phyloP scores from a whole-genome alignment of 495 filamentous ascomycete species.

The Xylaria longipes region DNA sequence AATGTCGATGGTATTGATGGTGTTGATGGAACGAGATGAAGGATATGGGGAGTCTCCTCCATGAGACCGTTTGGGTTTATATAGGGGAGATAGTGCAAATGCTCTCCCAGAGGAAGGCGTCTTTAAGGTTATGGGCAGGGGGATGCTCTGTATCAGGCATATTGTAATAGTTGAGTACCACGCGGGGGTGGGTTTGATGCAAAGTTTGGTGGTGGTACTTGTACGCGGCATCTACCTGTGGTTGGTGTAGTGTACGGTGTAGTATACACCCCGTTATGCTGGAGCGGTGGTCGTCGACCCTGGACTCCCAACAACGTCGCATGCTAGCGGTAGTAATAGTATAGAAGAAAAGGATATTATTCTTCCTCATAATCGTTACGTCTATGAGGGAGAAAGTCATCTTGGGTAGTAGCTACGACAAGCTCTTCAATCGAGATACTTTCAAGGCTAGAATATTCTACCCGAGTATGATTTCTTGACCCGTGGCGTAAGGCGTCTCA shows the following conservation, averaged over 20 bases:
- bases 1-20: background rate
- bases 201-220: background rate
- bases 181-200: background rate
- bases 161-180: background rate
- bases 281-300: no score
- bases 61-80: background rate
- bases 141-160: background rate
- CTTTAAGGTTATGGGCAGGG: background rate
- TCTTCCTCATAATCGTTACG: no score
- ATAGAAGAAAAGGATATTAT: background rate
- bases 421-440: no score
- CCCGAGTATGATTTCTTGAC: no score
- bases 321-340: background rate
- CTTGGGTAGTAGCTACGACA: no score
- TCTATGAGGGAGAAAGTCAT: no score
- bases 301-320: no score
- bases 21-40: background rate
- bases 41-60: background rate
- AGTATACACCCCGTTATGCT: no score
- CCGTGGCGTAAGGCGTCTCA: no score
- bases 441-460: no score
- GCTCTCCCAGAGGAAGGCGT: background rate
- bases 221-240: no score
- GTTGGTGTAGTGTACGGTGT: no score
- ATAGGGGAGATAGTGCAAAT: background rate